Evolutionary conservation across 805 yeast species (phyloP), one percentile per base, ranked within the genome.

Genomic region (Pichia rugopelliculosa): DNA sequence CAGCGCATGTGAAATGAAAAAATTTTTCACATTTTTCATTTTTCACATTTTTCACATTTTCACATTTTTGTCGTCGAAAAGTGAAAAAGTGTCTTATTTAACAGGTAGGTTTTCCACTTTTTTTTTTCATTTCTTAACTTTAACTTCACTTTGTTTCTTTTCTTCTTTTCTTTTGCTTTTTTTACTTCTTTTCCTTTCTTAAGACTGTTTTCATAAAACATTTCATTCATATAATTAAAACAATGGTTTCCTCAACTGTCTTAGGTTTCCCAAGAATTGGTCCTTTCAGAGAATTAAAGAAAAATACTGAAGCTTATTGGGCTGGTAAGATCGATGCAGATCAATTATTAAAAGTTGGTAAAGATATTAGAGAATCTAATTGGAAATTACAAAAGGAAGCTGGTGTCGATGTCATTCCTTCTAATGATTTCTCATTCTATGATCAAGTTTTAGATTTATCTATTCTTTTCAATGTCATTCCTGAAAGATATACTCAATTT

Each of bases 231-330:
- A 33, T 25, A 26, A 38, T 23, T 25, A 40, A n/a, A 76, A 52
- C 41, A 65, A 91, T 91, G 98, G 98, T 91, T 74, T 84, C 84
- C 74, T 91, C 98, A 57, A 82, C 96, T 68, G 95, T 93, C 64
- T 82, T 93, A 75, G 99, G 99, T 73, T 93, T 93, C 93, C 99
- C 99, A 76, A 93, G 99, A 80, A 93, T 91, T 68, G 99, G 99
- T 67, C 93, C 96, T 64, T 89, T 89, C 79, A 93, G 99, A 82
- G 99, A 93, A 79, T 84, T 93, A 73, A 93, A 93, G 79, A 93
- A 93, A 76, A 87, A 88, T 73, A 93, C 99, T 61, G 99, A 93
- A 78, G 86, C 96, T 70, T 93, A 93, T 91, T 93, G 99, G 99
- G 71, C 80, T 60, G 97, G 97, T 70, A 91, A 90, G 77, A 83